Percentiles rank a stretch among this genome's conserved stretches.
Conservation (phyloP, 2,329 filamentous ascomycete species). For the Westerdykella sp. region DNA sequence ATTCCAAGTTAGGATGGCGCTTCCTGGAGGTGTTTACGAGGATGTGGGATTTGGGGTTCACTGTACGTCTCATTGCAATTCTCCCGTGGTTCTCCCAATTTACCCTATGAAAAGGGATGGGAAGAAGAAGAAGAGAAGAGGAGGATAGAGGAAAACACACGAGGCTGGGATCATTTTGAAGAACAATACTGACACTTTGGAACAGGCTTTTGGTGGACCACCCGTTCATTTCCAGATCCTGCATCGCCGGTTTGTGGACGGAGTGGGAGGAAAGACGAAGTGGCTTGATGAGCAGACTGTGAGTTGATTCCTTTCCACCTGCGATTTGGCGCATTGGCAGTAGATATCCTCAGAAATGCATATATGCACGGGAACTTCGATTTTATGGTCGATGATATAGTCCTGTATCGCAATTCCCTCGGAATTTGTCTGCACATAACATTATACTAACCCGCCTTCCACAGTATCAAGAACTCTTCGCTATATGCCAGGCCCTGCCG, state of each 20-base stretch:
- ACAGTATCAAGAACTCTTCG: constrained; percentile 69
- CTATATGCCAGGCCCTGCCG: constrained; percentile 59
- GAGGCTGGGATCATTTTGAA: no score
- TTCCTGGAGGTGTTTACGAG: constrained; percentile 5
- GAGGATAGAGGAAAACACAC: no score
- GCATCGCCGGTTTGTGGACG: constrained; percentile 52
- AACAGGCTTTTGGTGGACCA: constrained; percentile 53
- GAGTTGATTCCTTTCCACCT: constrained; percentile 7
- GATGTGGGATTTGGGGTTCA: constrained; percentile 55
- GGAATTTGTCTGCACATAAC: no score
- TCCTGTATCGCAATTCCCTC: no score
- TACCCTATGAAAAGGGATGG: no score
- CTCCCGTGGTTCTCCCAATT: no score
- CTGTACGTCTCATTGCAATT: constrained; percentile 14
- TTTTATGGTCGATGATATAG: no score
- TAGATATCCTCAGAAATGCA: not conserved
- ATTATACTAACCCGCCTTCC: not conserved
- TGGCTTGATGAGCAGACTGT: constrained; percentile 64
- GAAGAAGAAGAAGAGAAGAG: no score
- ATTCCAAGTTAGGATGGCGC: constrained; percentile 2
- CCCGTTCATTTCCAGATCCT: constrained; percentile 63
- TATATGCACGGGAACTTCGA: no score
- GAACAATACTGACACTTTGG: not conserved
- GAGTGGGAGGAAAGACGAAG: constrained; percentile 40
- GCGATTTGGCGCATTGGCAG: not conserved